Base-by-base conservation (phyloP, 352 stramenopile species). In the Pythium scleroteichum region DNA sequence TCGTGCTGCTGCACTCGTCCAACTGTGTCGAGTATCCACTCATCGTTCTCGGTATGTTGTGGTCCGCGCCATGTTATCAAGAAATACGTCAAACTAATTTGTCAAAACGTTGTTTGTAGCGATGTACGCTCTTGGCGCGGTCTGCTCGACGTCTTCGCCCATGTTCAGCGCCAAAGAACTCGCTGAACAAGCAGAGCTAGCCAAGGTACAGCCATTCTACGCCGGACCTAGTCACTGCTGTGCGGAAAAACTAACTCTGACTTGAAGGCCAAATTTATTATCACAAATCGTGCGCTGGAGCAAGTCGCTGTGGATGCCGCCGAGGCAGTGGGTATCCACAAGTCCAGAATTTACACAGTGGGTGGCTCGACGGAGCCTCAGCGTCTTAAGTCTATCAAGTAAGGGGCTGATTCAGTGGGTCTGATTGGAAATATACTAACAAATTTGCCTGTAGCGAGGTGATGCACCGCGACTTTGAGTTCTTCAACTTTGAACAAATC, bases 1-100 rank as follows among this genome's bases (percentile, higher is more conserved):
- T 73, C 4, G 75, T 90, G 20, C 64, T 87, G 2, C 7, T 88
- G 57, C 79, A 90, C 61, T 80, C 77, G 41, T 78, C 87, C 61
- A 90, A 90, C 66, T 90, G 81, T 52, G 19, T 88, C 26, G 81
- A 90, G 62, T 90, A 80, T 59, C 78, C 75, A 35, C 71, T 75
- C 17, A 59, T 76, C 7, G 66, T 84, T 12, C 68, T 87, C 12
- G 77, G 79, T 89, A 63, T n/a, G 59, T 33, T 19, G 14, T 10
- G n/a, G 35, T 6, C 12, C 17, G 3, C 7, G 40, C 7, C 23
- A 23, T 3, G 8, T 10, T 32, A 40, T 20, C 4, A n/a, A n/a
- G 14, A 9, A 35, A 5, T 39, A 39, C 20, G 13, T 51, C 9
- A 51, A 9, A 10, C 14, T 19, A 24, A 14, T n/a, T 38, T 6